These are phyloP conservation scores for Jaapia argillacea DNA, from an alignment of 768 basidiomycete species.

Conservation along the genomic window DNA sequence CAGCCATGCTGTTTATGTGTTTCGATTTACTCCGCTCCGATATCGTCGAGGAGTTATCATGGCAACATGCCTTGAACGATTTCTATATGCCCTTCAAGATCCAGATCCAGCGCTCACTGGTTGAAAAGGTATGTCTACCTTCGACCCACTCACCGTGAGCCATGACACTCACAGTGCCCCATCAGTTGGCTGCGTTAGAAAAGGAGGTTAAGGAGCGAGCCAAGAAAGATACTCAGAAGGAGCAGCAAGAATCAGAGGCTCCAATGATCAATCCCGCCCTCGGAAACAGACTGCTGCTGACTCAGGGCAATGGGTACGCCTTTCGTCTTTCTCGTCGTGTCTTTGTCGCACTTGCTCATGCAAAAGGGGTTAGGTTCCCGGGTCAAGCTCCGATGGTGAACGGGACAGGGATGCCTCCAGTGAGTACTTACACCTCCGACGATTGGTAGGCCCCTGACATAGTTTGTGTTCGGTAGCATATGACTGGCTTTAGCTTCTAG, in stretches of 20 bases:
- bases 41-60: conserved; percentile 88
- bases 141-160: conserved; percentile 1
- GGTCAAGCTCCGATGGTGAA: conserved; percentile 57
- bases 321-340: not conserved
- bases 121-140: conserved; percentile 48
- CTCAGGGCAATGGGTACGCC: conserved; percentile 57
- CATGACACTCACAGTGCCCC: conserved; percentile 8
- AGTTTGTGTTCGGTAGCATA: no score
- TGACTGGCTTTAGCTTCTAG: no score
- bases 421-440: conserved; percentile 31
- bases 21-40: conserved; percentile 95
- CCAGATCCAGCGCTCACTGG: conserved; percentile 72
- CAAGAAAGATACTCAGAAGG: conserved; percentile 82
- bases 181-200: conserved; percentile 66
- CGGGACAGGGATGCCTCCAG: conserved; percentile 53
- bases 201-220: conserved; percentile 84
- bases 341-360: not conserved
- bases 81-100: conserved; percentile 97
- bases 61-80: conserved; percentile 94
- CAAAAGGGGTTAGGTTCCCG: conserved; percentile 47
- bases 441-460: no score
- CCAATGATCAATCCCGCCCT: conserved; percentile 85
- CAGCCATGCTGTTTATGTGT: conserved; percentile 81
- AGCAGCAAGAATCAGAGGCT: conserved; percentile 77
- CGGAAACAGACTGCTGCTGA: conserved; percentile 51